phyloP scores from a whole-genome alignment of 2,329 filamentous ascomycete species.

The Chaetothyriales sp. region DNA sequence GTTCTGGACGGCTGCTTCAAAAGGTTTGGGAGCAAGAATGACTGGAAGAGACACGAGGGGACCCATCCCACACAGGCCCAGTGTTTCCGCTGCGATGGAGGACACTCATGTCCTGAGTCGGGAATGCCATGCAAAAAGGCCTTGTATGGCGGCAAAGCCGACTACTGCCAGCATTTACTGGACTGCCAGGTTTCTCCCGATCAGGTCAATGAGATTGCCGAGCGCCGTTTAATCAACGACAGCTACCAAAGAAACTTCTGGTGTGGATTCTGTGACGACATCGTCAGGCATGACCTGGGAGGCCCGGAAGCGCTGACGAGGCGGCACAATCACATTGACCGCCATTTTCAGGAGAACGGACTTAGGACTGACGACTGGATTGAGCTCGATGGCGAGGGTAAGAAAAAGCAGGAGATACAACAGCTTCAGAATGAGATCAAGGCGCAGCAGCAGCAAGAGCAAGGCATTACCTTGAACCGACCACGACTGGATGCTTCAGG shows the following conservation, averaged over 20 bases:
- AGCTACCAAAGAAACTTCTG: constrained; percentile 57
- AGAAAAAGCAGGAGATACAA: constrained; percentile 2
- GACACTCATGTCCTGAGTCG: constrained; percentile 25
- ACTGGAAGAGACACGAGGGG: constrained; percentile 85
- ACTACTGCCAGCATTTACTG: constrained; percentile 40
- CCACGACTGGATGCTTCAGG: no score
- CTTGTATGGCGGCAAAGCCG: constrained; percentile 18
- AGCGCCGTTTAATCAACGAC: constrained; percentile 45
- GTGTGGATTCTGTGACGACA: constrained; percentile 65
- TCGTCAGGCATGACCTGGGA: constrained; percentile 38
- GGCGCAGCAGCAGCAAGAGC: background rate
- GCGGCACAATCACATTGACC: constrained; percentile 59
- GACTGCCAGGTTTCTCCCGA: constrained; percentile 18
- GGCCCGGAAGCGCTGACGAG: constrained; percentile 44
- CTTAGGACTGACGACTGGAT: constrained; percentile 8
- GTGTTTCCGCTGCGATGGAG: constrained; percentile 48
- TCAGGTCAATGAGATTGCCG: constrained; percentile 24
- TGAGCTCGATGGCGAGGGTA: constrained; percentile 8
- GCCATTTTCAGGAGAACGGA: constrained; percentile 28
- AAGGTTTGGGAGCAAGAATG: constrained; percentile 77
- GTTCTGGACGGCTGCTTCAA: constrained; percentile 56
- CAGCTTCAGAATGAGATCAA: background rate
- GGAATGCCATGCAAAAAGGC: constrained; percentile 11
- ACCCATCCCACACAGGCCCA: constrained; percentile 60
- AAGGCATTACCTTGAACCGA: background rate